phyloP scores from a whole-genome alignment of 2,329 filamentous ascomycete species.

The Davidsoniella neocaledoniae region DNA sequence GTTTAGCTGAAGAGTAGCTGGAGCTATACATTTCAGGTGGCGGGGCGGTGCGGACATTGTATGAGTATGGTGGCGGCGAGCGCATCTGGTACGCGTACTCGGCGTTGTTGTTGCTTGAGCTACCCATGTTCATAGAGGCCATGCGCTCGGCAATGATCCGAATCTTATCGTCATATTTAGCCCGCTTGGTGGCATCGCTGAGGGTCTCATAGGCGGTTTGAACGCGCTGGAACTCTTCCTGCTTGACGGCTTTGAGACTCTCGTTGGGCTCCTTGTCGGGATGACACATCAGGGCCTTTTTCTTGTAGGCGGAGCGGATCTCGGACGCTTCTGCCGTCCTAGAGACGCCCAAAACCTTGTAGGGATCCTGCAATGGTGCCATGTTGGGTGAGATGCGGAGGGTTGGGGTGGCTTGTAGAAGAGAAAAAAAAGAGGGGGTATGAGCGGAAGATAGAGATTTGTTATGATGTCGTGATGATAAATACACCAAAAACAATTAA shows the following conservation, averaged over 20 bases:
- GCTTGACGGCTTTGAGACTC: slow-evolving; percentile 57
- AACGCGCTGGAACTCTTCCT: slow-evolving; percentile 79
- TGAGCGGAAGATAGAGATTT: background rate
- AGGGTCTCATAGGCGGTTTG: slow-evolving; percentile 88
- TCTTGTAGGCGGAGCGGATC: slow-evolving; percentile 68
- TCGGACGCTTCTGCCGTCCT: slow-evolving; percentile 52
- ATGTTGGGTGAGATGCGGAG: slow-evolving; percentile 20
- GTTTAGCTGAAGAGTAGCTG: background rate
- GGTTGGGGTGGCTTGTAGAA: background rate
- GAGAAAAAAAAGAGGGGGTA: background rate
- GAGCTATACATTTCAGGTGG: background rate
- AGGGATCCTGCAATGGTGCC: slow-evolving; percentile 54
- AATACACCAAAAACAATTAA: too few species aligned
- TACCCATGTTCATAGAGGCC: slow-evolving; percentile 18
- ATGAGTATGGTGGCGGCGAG: slow-evolving; percentile 17
- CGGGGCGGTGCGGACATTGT: slow-evolving; percentile 14
- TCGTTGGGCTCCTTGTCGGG: slow-evolving; percentile 81
- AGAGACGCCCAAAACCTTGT: slow-evolving; percentile 56
- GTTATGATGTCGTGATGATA: too few species aligned
- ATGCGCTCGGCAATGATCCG: slow-evolving; percentile 24
- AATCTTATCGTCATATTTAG: slow-evolving; percentile 62
- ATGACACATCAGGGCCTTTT: slow-evolving; percentile 74
- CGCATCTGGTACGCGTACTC: background rate
- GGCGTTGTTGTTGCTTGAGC: slow-evolving; percentile 20
- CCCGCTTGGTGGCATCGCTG: slow-evolving; percentile 54